A percentile compares a stretch with the other conserved stretches of the same genome.
phyloP scores from a whole-genome alignment of 805 yeast species.

The Monosporozyma servazzii region DNA sequence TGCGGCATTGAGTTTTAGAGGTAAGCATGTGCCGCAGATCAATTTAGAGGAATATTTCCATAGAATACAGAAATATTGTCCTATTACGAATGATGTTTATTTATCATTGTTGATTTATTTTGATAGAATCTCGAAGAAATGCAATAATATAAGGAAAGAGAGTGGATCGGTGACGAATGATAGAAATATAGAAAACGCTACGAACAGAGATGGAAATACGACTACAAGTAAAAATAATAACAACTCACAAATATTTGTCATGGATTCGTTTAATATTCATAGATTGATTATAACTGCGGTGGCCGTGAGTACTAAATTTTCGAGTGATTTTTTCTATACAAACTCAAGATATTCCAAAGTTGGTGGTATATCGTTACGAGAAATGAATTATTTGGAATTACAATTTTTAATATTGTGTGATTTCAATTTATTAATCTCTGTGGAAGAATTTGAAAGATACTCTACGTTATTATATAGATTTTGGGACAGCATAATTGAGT shows the following conservation, averaged over 20 bases:
- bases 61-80: slow-evolving; percentile 91
- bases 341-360: slow-evolving; percentile 91
- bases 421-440: slow-evolving; percentile 76
- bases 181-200: slow-evolving; percentile 8
- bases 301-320: slow-evolving; percentile 91
- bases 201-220: slow-evolving; percentile 7
- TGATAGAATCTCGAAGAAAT: slow-evolving; percentile 80
- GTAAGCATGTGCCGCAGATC: slow-evolving; percentile 94
- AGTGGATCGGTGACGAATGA: not conserved
- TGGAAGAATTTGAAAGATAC: slow-evolving; percentile 84
- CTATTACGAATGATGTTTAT: slow-evolving; percentile 96
- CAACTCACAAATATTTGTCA: slow-evolving; percentile 64
- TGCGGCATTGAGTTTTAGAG: slow-evolving; percentile 78
- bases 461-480: slow-evolving; percentile 79
- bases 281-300: slow-evolving; percentile 88
- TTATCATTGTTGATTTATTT: slow-evolving; percentile 83
- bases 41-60: slow-evolving; percentile 80
- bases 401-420: slow-evolving; percentile 80
- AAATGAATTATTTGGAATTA: slow-evolving; percentile 82
- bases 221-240: slow-evolving; percentile 5
- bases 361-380: slow-evolving; percentile 90
- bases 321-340: slow-evolving; percentile 88
- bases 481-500: slow-evolving; percentile 3
- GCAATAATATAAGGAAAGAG: slow-evolving; percentile 15
- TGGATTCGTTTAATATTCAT: slow-evolving; percentile 94